Evolutionary conservation across 345 rosid species (phyloP).

Genomic region (Linum usitatissimum): DNA sequence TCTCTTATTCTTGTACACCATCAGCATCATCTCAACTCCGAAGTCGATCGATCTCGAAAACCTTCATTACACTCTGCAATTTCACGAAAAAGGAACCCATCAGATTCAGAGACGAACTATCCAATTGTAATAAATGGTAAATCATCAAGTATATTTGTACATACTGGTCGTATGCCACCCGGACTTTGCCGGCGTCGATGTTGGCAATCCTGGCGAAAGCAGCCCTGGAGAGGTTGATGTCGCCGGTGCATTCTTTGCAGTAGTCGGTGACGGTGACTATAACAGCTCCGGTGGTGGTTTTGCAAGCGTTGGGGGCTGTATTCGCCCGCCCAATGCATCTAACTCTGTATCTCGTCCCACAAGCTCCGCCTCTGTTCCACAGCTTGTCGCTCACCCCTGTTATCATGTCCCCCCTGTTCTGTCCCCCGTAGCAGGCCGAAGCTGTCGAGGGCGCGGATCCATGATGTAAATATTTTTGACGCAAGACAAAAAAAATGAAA

Average conservation of each 20-base stretch:
- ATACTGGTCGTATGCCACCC: neutral
- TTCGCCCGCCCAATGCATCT: no score
- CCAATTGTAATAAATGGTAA: no score
- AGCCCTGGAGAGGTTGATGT: constrained; percentile 33
- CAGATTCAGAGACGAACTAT: no score
- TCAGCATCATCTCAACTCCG: no score
- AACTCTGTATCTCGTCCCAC: constrained; percentile 33
- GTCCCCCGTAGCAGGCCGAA: constrained; percentile 25
- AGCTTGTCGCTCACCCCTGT: constrained; percentile 41
- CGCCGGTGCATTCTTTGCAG: constrained; percentile 20
- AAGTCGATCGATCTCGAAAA: no score
- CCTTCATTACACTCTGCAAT: no score
- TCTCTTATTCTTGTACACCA: no score
- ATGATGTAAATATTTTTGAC: no score
- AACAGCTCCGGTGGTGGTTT: constrained; percentile 15
- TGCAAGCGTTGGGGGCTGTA: no score
- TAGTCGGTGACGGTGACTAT: constrained; percentile 41
- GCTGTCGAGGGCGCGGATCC: constrained; percentile 15
- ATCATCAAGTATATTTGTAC: neutral
- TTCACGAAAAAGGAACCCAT: no score
- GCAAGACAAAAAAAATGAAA: no score
- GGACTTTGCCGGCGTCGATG: constrained; percentile 29
- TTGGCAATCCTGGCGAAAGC: constrained; percentile 42
- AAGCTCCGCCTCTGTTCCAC: constrained; percentile 34
- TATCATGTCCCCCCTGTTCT: constrained; percentile 23